Conservation (phyloP, 2,329 filamentous ascomycete genomes). For the Stagonosporopsis rhizophila region DNA sequence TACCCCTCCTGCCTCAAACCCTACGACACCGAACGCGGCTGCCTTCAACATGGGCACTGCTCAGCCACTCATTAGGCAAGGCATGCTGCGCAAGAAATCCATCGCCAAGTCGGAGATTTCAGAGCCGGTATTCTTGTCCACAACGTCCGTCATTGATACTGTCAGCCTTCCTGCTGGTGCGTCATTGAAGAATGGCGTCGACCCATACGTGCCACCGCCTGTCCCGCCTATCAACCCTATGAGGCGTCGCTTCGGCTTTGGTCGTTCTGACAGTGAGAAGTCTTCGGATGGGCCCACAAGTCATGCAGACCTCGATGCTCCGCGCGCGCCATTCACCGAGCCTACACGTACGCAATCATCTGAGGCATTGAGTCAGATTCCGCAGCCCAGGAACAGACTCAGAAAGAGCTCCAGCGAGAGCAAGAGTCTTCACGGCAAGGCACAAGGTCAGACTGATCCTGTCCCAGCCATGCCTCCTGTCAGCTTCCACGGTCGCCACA, state of each 20-base stretch:
- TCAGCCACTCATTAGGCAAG: slow-evolving; percentile 38
- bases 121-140: slow-evolving; percentile 62
- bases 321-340: slow-evolving; percentile 42
- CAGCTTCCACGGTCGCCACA: slow-evolving; percentile 35
- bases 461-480: slow-evolving; percentile 40
- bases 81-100: slow-evolving; percentile 60
- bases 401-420: slow-evolving; percentile 61
- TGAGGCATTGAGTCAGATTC: slow-evolving; percentile 44
- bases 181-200: slow-evolving; percentile 60
- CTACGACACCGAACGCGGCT: slow-evolving; percentile 52
- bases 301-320: slow-evolving; percentile 43
- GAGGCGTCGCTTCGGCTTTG: slow-evolving; percentile 58
- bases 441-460: slow-evolving; percentile 36
- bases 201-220: slow-evolving; percentile 49
- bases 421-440: slow-evolving; percentile 55
- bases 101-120: slow-evolving; percentile 69
- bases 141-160: slow-evolving; percentile 65
- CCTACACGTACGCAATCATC: slow-evolving; percentile 53
- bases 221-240: slow-evolving; percentile 67
- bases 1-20: slow-evolving; percentile 61
- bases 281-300: slow-evolving; percentile 47
- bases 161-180: slow-evolving; percentile 64
- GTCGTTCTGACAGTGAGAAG: slow-evolving; percentile 46
- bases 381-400: slow-evolving; percentile 49
- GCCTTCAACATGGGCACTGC: slow-evolving; percentile 40